Conservation (phyloP, 2,329 filamentous ascomycete genomes). For the Pseudogymnoascus sp. region DNA sequence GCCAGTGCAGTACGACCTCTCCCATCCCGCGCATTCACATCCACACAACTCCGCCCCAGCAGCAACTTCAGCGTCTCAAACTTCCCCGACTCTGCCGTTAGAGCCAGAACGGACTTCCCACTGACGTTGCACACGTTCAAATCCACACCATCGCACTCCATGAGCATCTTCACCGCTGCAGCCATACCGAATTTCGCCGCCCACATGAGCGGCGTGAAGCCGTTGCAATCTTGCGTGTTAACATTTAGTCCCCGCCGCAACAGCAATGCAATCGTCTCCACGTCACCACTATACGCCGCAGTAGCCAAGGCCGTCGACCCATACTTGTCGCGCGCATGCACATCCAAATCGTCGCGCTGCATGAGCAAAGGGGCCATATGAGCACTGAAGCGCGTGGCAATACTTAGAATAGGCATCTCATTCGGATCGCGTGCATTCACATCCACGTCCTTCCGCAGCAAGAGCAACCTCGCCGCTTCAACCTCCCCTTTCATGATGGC, state of each 20-base stretch:
- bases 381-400: neutral
- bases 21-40: too few relatives aligned
- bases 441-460: neutral
- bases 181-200: neutral
- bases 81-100: too few relatives aligned
- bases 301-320: neutral
- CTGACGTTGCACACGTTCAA: too few relatives aligned
- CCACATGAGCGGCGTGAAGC: neutral
- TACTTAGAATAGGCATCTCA: neutral
- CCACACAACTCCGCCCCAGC: too few relatives aligned
- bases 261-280: neutral
- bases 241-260: neutral
- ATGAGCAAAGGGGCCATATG: neutral
- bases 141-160: too few relatives aligned
- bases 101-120: too few relatives aligned
- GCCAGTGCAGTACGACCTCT: too few relatives aligned
- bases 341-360: neutral
- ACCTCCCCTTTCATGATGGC: neutral
- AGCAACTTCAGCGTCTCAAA: too few relatives aligned
- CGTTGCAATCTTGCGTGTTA: neutral
- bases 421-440: neutral
- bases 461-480: neutral
- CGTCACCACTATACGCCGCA: neutral
- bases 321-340: neutral
- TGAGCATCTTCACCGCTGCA: neutral